Percentiles rank a stretch among this genome's conserved stretches.
These are phyloP conservation scores for Tolypocladium pustulatum DNA, from an alignment of 2,329 filamentous ascomycete genomes.

Conservation along the genomic window DNA sequence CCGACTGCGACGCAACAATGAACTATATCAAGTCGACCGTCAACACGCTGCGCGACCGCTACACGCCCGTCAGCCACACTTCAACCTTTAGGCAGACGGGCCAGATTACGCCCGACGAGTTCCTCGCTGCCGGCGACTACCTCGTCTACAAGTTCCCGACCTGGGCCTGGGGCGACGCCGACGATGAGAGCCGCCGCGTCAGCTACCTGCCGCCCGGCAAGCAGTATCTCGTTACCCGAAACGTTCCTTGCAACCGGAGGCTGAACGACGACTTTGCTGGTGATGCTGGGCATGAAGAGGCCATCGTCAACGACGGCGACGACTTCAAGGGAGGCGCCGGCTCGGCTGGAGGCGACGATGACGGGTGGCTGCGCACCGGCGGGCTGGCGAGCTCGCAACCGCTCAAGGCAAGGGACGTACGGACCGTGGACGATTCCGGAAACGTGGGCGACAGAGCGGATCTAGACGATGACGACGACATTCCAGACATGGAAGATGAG, in stretches of 20 bases:
- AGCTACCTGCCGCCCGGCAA: conserved; percentile 77
- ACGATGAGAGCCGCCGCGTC: conserved; percentile 67
- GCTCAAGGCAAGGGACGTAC: conserved; percentile 67
- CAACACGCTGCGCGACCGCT: conserved; percentile 83
- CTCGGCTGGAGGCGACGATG: conserved; percentile 53
- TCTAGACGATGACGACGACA: conserved; percentile 72
- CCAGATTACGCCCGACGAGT: conserved; percentile 95
- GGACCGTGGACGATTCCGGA: conserved; percentile 81
- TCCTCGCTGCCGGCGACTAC: conserved; percentile 90
- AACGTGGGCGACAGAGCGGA: conserved; percentile 68
- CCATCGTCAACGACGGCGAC: conserved; percentile 72
- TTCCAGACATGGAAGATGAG: conserved; percentile 97
- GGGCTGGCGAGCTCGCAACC: conserved; percentile 67
- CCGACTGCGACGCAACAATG: conserved; percentile 39
- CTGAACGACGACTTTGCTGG: conserved; percentile 91
- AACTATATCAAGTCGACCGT: conserved; percentile 88
- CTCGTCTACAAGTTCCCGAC: conserved; percentile 98
- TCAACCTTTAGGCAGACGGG: conserved; percentile 91
- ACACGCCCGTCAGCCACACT: conserved; percentile 78
- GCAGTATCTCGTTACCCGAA: conserved; percentile 90
- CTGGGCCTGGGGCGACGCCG: conserved; percentile 92
- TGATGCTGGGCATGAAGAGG: conserved; percentile 76
- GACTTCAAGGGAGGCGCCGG: conserved; percentile 39
- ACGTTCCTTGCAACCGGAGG: conserved; percentile 85
- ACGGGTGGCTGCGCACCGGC: conserved; percentile 87